Evolutionary conservation across 2,329 filamentous ascomycete species (phyloP).

Genomic region (Ramularia collo-cygni): DNA sequence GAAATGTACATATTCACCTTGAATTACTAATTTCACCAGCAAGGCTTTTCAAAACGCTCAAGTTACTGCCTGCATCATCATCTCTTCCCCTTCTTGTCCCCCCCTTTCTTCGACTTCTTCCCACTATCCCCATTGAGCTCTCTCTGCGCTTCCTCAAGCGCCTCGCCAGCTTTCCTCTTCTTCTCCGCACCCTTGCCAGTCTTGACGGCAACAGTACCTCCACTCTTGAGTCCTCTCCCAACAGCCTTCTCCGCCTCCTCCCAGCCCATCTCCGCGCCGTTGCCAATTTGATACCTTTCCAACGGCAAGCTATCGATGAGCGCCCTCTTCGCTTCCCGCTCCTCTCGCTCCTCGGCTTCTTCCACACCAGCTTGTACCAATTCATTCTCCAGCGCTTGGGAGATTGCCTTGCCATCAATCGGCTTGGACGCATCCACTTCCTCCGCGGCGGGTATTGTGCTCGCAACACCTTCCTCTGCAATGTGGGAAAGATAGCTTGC

Average conservation of each 20-base stretch:
- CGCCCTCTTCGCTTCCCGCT: conserved; percentile 75
- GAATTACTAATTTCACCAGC: too few species aligned
- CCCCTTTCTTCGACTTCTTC: conserved; percentile 27
- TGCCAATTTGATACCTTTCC: conserved; percentile 62
- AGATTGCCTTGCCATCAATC: conserved; percentile 44
- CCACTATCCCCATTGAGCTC: conserved; percentile 27
- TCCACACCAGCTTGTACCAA: conserved; percentile 52
- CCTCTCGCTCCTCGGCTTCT: conserved; percentile 68
- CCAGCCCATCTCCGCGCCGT: conserved; percentile 46
- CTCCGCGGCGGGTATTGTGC: conserved; percentile 36
- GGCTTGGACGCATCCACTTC: conserved; percentile 32
- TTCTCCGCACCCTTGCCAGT: conserved; percentile 22
- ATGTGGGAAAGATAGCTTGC: conserved; percentile 69
- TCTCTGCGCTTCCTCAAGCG: conserved; percentile 29
- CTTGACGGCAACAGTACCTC: conserved; percentile 64
- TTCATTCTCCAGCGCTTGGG: conserved; percentile 66
- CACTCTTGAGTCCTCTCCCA: conserved; percentile 43
- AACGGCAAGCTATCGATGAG: conserved; percentile 86
- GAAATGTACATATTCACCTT: too few species aligned
- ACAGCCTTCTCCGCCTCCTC: conserved; percentile 69
- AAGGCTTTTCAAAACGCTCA: too few species aligned
- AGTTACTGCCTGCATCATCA: too few species aligned
- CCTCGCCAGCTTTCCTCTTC: conserved; percentile 33
- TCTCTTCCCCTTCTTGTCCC: conserved; percentile 10
- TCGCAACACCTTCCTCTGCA: conserved; percentile 59